Evolutionary conservation across 768 basidiomycete species (phyloP).

Genomic region (Suillus bovinus): DNA sequence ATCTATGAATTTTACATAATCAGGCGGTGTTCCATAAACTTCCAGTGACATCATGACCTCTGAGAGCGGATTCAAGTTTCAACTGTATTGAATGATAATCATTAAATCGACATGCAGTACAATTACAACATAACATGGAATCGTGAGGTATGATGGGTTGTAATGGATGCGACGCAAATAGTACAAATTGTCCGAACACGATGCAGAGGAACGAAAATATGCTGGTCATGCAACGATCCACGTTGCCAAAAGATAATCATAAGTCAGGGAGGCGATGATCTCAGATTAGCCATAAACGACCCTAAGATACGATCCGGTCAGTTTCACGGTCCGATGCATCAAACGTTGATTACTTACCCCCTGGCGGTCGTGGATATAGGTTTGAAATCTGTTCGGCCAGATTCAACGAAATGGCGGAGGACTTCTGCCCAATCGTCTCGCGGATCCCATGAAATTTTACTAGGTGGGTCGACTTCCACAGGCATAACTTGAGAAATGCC

Average conservation of each 20-base stretch:
- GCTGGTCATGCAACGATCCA: constrained; percentile 29
- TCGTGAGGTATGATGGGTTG: constrained; percentile 15
- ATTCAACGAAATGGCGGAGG: constrained; percentile 69
- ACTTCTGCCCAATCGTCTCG: constrained; percentile 74
- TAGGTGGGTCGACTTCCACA: constrained; percentile 79
- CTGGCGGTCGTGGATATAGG: constrained; percentile 77
- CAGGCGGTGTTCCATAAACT: background rate
- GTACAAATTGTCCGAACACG: constrained; percentile 28
- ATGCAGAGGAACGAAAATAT: constrained; percentile 21
- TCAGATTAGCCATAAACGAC: constrained; percentile 43
- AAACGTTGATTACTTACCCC: constrained; percentile 52
- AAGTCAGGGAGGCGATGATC: constrained; percentile 9
- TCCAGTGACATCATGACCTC: background rate
- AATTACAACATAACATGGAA: constrained; percentile 26
- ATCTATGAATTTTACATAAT: constrained; percentile 3
- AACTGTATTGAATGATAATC: constrained; percentile 1
- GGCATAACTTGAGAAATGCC: constrained; percentile 82
- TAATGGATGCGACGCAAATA: constrained; percentile 19
- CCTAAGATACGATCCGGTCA: constrained; percentile 26
- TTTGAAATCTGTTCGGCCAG: constrained; percentile 74
- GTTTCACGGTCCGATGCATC: constrained; percentile 7
- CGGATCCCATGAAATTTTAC: constrained; percentile 73
- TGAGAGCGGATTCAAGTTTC: background rate
- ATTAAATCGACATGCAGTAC: constrained; percentile 23
- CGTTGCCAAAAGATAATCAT: constrained; percentile 22